These are phyloP conservation scores for Capsicum pubescens DNA, from an alignment of 257 asterid species.

Conservation along the genomic window DNA sequence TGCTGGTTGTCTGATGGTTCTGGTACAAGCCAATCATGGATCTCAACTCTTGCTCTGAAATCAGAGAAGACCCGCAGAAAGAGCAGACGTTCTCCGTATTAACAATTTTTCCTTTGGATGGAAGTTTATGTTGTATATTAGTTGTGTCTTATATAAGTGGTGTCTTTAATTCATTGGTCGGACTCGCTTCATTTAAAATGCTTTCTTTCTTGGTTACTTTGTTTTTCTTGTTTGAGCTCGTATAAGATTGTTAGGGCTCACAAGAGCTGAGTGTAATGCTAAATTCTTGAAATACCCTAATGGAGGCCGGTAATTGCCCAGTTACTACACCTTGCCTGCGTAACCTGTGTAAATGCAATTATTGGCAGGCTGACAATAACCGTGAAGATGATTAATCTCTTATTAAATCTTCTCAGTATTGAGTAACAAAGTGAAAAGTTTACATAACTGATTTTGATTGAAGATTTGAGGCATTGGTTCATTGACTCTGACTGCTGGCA, in stretches of 20 bases:
- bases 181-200: neutral
- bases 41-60: slow-evolving; percentile 63
- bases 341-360: no score
- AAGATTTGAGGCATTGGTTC: no score
- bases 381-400: no score
- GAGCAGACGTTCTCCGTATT: slow-evolving; percentile 68
- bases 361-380: no score
- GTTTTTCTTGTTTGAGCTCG: neutral
- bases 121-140: slow-evolving; percentile 10
- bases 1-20: slow-evolving; percentile 76
- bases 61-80: slow-evolving; percentile 51
- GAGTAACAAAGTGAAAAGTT: no score
- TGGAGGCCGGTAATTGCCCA: neutral
- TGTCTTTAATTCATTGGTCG: neutral
- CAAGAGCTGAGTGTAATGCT: neutral
- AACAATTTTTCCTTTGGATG: slow-evolving; percentile 34
- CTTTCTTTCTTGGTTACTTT: neutral
- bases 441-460: no score
- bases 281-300: neutral
- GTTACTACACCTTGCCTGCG: neutral
- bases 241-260: neutral
- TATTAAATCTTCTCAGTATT: no score
- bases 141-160: neutral
- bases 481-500: no score
- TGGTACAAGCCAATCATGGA: slow-evolving; percentile 57